Base-by-base conservation (phyloP, 164 flowering plant genomes). In the Aristolochia contorta region DNA sequence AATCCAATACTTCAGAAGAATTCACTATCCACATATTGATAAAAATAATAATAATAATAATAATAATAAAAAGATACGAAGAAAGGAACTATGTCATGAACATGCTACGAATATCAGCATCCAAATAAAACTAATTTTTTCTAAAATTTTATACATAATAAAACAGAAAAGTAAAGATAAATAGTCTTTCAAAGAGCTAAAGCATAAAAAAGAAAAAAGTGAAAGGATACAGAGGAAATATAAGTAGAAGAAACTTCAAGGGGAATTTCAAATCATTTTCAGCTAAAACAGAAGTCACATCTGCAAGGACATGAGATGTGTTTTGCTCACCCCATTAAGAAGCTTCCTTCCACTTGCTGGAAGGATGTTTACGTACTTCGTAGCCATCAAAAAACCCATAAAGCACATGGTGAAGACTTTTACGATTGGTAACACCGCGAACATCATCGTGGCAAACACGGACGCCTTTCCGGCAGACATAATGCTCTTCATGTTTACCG, bases 391-490 rank as follows among this genome's bases (percentile, higher is more conserved):
- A 64, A 86, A 84, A 8, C 97, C 98, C 82, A 93, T 22, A 65
- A 84, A 87, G 60, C 98, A 93, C 77, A 89, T 75, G 0, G 96
- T 80, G 67, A 93, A 89, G 45, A 93, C 98, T 65, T 93, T 90
- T 0, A 90, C 93, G 45, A 93, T 90, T 10, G 98, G 97, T 20
- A 93, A 54, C 20, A 93, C 97, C 0, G 97, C 98, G 61, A 86
- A 85, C 63, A 75, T 89, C 62, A 87, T 78, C 5, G 84, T 78
- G 4, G 72, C 69, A 0, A 89, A 12, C 58, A 89, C 1, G 1
- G 98, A 81, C 52, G 80, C 62, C 33, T 85, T 84, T 45, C 82
- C 85, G 0, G 63, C 58, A 7, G 32, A 16, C 49, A 62, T 41
- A 54, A 62, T 22, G 48, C 37, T 62, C 65, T 62, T 58, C 65